Conservation (phyloP, 1,284 basidiomycete species). For the Ceratobasidium papillatum region DNA sequence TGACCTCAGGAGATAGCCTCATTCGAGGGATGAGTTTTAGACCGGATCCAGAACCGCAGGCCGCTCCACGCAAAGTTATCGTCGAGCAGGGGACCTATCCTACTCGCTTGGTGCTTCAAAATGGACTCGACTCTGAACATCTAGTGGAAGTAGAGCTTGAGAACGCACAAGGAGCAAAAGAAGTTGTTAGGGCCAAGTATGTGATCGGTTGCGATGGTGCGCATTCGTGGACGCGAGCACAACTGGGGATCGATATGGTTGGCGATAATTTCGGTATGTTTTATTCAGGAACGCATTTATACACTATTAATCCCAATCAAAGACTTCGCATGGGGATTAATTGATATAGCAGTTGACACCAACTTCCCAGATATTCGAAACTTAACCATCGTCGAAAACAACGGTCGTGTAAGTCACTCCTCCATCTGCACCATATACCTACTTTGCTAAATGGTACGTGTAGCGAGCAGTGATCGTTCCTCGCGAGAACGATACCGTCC, state of each 20-base stretch:
- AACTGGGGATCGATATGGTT: slow-evolving; percentile 72
- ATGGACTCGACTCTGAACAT: neutral
- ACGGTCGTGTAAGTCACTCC: slow-evolving; percentile 29
- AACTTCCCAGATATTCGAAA: slow-evolving; percentile 79
- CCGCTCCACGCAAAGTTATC: neutral
- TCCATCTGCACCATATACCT: no score
- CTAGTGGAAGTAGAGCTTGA: neutral
- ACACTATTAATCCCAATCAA: neutral
- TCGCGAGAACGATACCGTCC: slow-evolving; percentile 22
- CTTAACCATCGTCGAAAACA: slow-evolving; percentile 23
- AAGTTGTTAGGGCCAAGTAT: slow-evolving; percentile 66
- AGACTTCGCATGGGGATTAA: slow-evolving; percentile 81
- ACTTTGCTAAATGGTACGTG: neutral
- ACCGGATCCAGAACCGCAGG: neutral
- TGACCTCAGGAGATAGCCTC: neutral
- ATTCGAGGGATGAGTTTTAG: neutral
- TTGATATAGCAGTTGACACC: slow-evolving; percentile 74
- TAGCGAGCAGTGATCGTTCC: slow-evolving; percentile 16
- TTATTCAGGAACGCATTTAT: no score
- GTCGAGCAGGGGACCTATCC: slow-evolving; percentile 20
- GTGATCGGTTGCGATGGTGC: slow-evolving; percentile 74
- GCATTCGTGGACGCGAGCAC: slow-evolving; percentile 82
- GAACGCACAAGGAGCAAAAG: slow-evolving; percentile 50
- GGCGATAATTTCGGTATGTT: slow-evolving; percentile 69
- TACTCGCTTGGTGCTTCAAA: neutral